A percentile compares a stretch with the other conserved stretches of the same genome.
These are phyloP conservation scores for Ceratobasidium papillatum DNA, from an alignment of 1,284 basidiomycete species.

Conservation along the genomic window DNA sequence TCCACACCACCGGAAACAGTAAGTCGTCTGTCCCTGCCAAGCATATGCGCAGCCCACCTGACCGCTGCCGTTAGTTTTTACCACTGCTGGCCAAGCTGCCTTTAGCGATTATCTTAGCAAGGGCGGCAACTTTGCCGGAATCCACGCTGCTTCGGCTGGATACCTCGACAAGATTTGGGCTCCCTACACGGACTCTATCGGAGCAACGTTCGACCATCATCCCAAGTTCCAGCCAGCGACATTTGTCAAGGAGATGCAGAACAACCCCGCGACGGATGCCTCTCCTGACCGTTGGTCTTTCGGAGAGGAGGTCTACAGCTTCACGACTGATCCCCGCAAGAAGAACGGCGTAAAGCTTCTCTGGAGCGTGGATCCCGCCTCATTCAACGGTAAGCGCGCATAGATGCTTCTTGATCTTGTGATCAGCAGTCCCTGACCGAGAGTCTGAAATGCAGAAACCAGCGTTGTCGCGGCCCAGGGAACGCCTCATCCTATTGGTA, in stretches of 20 bases:
- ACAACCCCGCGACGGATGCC: constrained; percentile 71
- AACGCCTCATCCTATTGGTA: constrained; percentile 69
- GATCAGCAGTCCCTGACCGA: background rate
- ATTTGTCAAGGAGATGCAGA: constrained; percentile 65
- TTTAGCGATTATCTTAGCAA: constrained; percentile 71
- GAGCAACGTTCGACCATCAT: constrained; percentile 62
- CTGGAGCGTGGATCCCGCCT: constrained; percentile 72
- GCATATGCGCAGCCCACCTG: background rate
- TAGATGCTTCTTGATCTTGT: background rate
- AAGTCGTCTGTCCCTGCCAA: constrained; percentile 60
- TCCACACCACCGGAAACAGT: constrained; percentile 62
- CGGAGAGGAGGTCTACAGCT: constrained; percentile 78
- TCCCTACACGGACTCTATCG: constrained; percentile 56
- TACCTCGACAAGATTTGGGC: constrained; percentile 66
- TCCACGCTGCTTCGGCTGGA: constrained; percentile 76
- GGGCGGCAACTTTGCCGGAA: constrained; percentile 74
- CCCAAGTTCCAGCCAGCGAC: constrained; percentile 53
- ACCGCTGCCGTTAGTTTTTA: background rate
- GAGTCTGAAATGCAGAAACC: background rate
- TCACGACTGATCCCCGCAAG: constrained; percentile 74
- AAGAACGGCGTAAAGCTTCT: constrained; percentile 69
- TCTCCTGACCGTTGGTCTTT: constrained; percentile 73
- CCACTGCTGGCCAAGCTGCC: constrained; percentile 62
- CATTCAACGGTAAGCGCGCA: constrained; percentile 62
- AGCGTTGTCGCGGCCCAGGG: constrained; percentile 58